Evolutionary conservation across 306 rosid species (phyloP).

Genomic region (Medicago arabica): DNA sequence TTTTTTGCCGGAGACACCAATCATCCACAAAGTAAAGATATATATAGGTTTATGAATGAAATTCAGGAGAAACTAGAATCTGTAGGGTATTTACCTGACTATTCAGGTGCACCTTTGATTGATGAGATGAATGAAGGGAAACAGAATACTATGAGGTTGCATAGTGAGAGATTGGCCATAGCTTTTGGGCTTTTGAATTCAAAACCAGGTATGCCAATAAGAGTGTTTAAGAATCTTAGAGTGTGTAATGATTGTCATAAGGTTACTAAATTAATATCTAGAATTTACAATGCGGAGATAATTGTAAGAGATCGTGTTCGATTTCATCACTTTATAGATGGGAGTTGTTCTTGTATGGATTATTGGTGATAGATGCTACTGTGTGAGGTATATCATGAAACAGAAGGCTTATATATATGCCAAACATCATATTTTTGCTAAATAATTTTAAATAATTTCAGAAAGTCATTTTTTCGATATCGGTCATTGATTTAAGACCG

Average conservation of each 20-base stretch:
- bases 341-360: constrained; percentile 76
- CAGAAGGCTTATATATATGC: too few species aligned
- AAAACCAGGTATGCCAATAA: constrained; percentile 54
- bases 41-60: constrained; percentile 53
- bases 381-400: too few species aligned
- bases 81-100: constrained; percentile 57
- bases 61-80: constrained; percentile 59
- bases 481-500: too few species aligned
- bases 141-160: constrained; percentile 56
- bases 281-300: constrained; percentile 60
- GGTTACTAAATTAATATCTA: constrained; percentile 62
- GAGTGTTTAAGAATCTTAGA: constrained; percentile 75
- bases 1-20: constrained; percentile 84
- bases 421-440: too few species aligned
- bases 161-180: constrained; percentile 81
- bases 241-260: constrained; percentile 77
- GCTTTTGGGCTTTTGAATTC: constrained; percentile 70
- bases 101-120: constrained; percentile 63
- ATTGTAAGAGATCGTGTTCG: constrained; percentile 71
- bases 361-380: not conserved
- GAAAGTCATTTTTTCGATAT: too few species aligned
- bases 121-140: constrained; percentile 54
- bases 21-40: constrained; percentile 63
- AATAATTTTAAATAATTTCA: too few species aligned
- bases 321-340: constrained; percentile 73